A percentile compares a stretch with the other conserved stretches of the same genome.
Evolutionary conservation across 192 early-diverging fungal species (phyloP).

Genomic region (Globomyces pollinis-pini): DNA sequence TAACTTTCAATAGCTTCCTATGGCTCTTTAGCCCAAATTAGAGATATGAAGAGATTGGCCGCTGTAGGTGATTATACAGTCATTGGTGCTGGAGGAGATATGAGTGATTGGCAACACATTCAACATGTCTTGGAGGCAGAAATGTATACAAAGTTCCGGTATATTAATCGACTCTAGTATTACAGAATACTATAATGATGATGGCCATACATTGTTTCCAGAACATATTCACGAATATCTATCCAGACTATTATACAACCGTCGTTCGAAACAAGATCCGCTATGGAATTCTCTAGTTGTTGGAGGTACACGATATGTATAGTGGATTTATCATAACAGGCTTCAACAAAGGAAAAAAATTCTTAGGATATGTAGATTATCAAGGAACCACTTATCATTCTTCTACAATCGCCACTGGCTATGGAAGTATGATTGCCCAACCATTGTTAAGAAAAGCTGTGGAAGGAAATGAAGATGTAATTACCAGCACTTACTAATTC

Average conservation of each 20-base stretch:
- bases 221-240: constrained; percentile 87
- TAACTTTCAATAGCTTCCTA: constrained; percentile 64
- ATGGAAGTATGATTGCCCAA: constrained; percentile 80
- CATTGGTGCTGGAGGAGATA: constrained; percentile 85
- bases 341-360: constrained; percentile 26
- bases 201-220: constrained; percentile 79
- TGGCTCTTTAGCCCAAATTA: constrained; percentile 87
- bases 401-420: constrained; percentile 88
- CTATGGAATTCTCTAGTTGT: constrained; percentile 95
- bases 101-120: constrained; percentile 90
- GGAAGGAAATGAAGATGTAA: constrained; percentile 76
- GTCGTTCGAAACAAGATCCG: constrained; percentile 82
- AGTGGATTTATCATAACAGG: too few species aligned
- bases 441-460: constrained; percentile 88
- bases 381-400: constrained; percentile 91
- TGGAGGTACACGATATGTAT: constrained; percentile 74
- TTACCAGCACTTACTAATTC: too few species aligned
- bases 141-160: too few species aligned
- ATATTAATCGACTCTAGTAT: constrained; percentile 3
- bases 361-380: constrained; percentile 88
- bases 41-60: constrained; percentile 72
- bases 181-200: constrained; percentile 79
- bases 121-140: constrained; percentile 58
- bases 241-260: constrained; percentile 82
- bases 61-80: constrained; percentile 77